Base-by-base conservation (phyloP, 805 yeast species). In the Candida argentea region DNA sequence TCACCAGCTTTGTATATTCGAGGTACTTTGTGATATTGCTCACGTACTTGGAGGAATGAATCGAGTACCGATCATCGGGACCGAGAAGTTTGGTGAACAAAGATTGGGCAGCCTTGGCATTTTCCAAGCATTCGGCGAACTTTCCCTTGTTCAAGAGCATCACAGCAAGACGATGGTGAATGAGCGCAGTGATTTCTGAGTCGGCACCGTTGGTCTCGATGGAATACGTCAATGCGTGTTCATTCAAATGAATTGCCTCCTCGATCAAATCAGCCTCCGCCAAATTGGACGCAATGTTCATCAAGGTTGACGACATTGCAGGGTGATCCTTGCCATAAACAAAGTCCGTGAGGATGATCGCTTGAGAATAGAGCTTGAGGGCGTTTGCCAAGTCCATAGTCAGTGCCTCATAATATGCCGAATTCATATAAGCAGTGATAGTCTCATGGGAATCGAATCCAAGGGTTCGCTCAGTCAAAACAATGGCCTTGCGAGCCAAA, bases 361-460 rank as follows among this genome's bases (percentile, higher is more conserved):
- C 73, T 46, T 78, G 73, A 32, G 62, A 53, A 49, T 74, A 72
- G 33, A 80, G 55, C 37, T 72, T 65, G 38, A 86, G 59, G 1
- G 89, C 70, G 37, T 79, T 76, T 19, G 62, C 54, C 22, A 70
- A 56, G 40, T 74, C 71, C 20, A 72, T 72, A 39, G 71, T 69
- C 6, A 70, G 56, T 22, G 73, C 58, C 52, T 87, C 95, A 44
- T 70, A 67, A 44, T 65, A 69, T 2, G 91, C 93, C 39, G 87
- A 58, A 53, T 84, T 85, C 42, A 76, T 65, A 48, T 79, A 71
- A 22, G 83, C 62, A 39, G 84, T 67, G 21, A 84, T 52, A 15
- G 87, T 70, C 38, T 85, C 89, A 43, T 70, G 71, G 9, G 91
- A 71, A 47, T 89, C 97, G 37, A 75, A 52, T 36, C 98, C 98